Evolutionary conservation across 768 basidiomycete genomes (phyloP).

Genomic region (Tephrocybe sp.): DNA sequence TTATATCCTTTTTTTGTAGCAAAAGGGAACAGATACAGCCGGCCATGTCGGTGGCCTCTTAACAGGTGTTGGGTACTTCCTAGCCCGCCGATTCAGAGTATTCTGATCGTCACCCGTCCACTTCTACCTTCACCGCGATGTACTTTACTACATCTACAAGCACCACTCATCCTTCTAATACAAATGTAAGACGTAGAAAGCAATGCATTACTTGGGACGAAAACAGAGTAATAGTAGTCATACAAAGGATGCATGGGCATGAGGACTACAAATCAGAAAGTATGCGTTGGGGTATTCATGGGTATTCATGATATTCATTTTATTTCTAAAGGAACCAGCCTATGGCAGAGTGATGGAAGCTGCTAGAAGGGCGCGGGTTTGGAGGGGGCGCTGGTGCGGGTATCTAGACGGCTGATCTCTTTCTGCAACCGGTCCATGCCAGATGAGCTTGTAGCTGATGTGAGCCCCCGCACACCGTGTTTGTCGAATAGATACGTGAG

Average conservation of each 20-base stretch:
- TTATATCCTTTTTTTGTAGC: constrained; percentile 32
- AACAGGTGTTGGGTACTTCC: constrained; percentile 56
- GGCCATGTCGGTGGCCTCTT: constrained; percentile 71
- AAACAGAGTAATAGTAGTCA: constrained; percentile 1
- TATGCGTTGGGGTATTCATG: too few relatives aligned
- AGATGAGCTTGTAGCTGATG: constrained; percentile 31
- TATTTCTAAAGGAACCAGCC: neutral
- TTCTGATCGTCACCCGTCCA: constrained; percentile 13
- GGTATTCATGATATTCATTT: neutral
- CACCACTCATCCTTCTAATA: neutral
- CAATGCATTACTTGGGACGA: constrained; percentile 8
- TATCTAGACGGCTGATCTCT: constrained; percentile 79
- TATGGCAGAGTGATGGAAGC: neutral
- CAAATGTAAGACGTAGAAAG: neutral
- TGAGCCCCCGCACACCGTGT: constrained; percentile 64
- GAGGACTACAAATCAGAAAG: too few relatives aligned
- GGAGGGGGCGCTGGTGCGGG: constrained; percentile 72
- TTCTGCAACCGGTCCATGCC: constrained; percentile 72
- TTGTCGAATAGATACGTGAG: constrained; percentile 89
- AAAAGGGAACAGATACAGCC: constrained; percentile 51
- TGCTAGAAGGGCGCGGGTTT: constrained; percentile 20
- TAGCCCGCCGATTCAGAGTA: constrained; percentile 36
- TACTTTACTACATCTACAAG: too few relatives aligned
- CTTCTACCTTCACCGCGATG: neutral
- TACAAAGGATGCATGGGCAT: neutral